phyloP scores from a whole-genome alignment of 495 filamentous ascomycete species.

The Talaromyces liani region DNA sequence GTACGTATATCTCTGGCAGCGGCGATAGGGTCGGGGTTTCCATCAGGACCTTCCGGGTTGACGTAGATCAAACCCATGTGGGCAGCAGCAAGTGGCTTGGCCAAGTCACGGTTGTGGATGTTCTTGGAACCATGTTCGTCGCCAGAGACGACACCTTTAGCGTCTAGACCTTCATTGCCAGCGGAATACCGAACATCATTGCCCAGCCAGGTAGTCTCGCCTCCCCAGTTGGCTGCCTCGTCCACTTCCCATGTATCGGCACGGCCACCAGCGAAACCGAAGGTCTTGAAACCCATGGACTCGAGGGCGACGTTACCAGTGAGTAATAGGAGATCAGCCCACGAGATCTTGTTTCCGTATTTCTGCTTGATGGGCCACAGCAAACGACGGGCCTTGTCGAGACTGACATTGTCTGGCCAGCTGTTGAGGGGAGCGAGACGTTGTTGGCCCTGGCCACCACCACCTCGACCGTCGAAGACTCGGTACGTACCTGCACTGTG shows the following conservation, averaged over 20 bases:
- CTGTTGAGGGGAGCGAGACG: slow-evolving; percentile 71
- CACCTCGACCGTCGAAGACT: slow-evolving; percentile 62
- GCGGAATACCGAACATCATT: slow-evolving; percentile 57
- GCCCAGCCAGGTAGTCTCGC: slow-evolving; percentile 62
- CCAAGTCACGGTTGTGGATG: slow-evolving; percentile 53
- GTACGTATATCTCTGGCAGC: slow-evolving; percentile 60
- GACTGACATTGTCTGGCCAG: slow-evolving; percentile 69
- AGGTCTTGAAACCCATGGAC: slow-evolving; percentile 66
- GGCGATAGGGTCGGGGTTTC: slow-evolving; percentile 57
- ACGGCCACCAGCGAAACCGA: slow-evolving; percentile 65
- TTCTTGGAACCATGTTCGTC: slow-evolving; percentile 40
- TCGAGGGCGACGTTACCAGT: slow-evolving; percentile 69
- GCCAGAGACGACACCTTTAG: slow-evolving; percentile 37
- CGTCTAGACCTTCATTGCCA: slow-evolving; percentile 35
- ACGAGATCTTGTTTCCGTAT: slow-evolving; percentile 73
- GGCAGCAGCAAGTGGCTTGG: slow-evolving; percentile 54
- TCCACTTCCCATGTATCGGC: slow-evolving; percentile 64
- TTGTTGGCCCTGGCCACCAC: slow-evolving; percentile 64
- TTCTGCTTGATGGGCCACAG: slow-evolving; percentile 77
- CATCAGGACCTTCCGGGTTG: slow-evolving; percentile 70
- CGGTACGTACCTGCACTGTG: slow-evolving; percentile 70
- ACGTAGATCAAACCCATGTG: slow-evolving; percentile 75
- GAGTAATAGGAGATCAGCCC: slow-evolving; percentile 62
- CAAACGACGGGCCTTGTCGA: slow-evolving; percentile 71
- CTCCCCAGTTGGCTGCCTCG: slow-evolving; percentile 67